Evolutionary conservation across 1,284 basidiomycete genomes (phyloP).

Genomic region (Amylostereum chailletii): DNA sequence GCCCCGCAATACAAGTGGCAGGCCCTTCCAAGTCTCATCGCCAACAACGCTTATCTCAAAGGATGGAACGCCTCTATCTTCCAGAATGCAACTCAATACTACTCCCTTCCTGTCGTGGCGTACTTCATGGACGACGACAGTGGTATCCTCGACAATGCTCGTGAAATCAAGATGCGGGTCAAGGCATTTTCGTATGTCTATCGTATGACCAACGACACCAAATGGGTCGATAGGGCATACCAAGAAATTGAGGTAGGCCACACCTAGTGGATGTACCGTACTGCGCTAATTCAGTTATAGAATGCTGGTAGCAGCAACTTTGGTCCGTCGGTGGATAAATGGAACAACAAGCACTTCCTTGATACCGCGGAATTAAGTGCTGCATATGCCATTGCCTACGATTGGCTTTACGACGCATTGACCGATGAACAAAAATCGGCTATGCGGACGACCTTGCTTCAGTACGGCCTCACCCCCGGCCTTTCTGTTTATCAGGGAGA

Average conservation of each 20-base stretch:
- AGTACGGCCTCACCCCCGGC: constrained; percentile 70
- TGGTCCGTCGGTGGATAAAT: constrained; percentile 54
- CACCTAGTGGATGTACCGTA: not conserved
- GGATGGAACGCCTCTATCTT: constrained; percentile 92
- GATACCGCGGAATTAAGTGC: constrained; percentile 87
- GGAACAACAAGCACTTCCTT: constrained; percentile 91
- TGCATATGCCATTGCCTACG: constrained; percentile 89
- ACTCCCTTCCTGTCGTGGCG: constrained; percentile 48
- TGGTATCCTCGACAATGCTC: constrained; percentile 89
- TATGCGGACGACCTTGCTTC: constrained; percentile 72
- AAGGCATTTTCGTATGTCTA: constrained; percentile 93
- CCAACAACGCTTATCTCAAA: constrained; percentile 78
- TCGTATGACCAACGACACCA: constrained; percentile 84
- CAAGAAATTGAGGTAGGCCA: constrained; percentile 62
- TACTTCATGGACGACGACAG: constrained; percentile 79
- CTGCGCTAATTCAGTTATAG: constrained; percentile 23
- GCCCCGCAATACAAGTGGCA: constrained; percentile 91
- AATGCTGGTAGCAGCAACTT: constrained; percentile 70
- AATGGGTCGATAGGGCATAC: constrained; percentile 83
- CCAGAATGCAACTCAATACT: constrained; percentile 75
- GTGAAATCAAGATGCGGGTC: constrained; percentile 83
- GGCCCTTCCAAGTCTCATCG: constrained; percentile 74
- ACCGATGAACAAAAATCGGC: constrained; percentile 59
- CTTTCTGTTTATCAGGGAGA: constrained; percentile 38
- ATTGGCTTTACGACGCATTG: constrained; percentile 92